Evolutionary conservation across 176 grass and related monocot genomes (phyloP).

Genomic region (Areca catechu): DNA sequence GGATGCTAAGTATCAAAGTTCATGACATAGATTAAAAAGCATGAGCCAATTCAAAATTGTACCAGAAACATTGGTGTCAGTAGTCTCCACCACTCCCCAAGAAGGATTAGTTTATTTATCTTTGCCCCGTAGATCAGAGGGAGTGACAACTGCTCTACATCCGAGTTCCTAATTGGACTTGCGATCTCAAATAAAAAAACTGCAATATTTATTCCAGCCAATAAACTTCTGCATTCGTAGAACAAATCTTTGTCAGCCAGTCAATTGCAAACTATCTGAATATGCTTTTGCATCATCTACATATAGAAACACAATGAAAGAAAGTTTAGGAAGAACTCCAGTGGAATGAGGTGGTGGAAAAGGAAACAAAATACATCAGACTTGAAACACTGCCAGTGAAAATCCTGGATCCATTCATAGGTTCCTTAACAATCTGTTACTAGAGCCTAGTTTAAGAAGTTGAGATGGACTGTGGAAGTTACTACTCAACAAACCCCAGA

Average conservation of each 20-base stretch:
- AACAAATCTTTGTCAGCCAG: constrained; percentile 6
- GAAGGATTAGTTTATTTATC: constrained; percentile 70
- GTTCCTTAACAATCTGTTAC: too few relatives aligned
- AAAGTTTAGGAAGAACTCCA: too few relatives aligned
- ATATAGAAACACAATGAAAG: too few relatives aligned
- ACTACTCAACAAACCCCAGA: too few relatives aligned
- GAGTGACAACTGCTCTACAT: constrained; percentile 53
- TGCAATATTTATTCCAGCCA: constrained; percentile 75
- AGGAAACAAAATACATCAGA: too few relatives aligned
- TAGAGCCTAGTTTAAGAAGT: too few relatives aligned
- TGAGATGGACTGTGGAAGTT: too few relatives aligned
- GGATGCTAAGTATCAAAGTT: background rate
- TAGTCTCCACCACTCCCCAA: constrained; percentile 81
- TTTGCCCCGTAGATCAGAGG: constrained; percentile 76
- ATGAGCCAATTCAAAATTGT: constrained; percentile 5
- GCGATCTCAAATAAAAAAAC: constrained; percentile 79
- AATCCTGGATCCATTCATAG: too few relatives aligned
- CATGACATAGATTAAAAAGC: background rate
- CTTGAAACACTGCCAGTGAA: too few relatives aligned
- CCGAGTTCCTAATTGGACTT: constrained; percentile 55
- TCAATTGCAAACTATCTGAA: too few relatives aligned
- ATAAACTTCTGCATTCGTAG: constrained; percentile 56
- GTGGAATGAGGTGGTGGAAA: too few relatives aligned
- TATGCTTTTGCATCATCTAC: too few relatives aligned
- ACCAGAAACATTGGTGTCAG: constrained; percentile 86